These are phyloP conservation scores for Fonsecaea pedrosoi DNA, from an alignment of 2,329 filamentous ascomycete species.

Conservation along the genomic window DNA sequence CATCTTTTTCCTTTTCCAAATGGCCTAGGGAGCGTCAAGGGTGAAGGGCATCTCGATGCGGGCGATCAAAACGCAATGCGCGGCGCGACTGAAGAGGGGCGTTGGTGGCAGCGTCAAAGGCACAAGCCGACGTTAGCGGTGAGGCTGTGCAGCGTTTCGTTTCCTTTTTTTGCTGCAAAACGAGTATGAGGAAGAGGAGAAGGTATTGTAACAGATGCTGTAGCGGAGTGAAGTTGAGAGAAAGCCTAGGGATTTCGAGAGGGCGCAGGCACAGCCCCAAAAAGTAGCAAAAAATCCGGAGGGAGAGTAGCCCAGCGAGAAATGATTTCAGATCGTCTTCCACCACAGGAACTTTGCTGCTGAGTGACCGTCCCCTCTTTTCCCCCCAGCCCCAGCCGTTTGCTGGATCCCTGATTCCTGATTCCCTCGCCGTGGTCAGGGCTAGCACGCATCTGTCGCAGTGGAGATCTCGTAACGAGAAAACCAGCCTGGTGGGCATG, in stretches of 20 bases:
- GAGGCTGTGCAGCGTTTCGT: conserved; percentile 8
- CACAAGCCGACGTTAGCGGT: conserved; percentile 14
- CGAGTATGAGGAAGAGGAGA: neutral
- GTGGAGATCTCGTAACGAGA: conserved; percentile 19
- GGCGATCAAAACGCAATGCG: conserved; percentile 23
- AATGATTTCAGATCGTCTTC: conserved; percentile 10
- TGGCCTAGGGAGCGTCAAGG: conserved; percentile 41
- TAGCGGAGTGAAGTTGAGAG: neutral
- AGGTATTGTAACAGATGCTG: neutral
- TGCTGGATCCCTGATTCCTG: conserved; percentile 4
- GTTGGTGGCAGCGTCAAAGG: neutral
- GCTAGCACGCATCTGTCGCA: conserved; percentile 17
- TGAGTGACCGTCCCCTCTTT: conserved; percentile 8
- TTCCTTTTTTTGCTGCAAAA: neutral
- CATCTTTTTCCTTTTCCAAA: conserved; percentile 31
- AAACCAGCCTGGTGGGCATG: conserved; percentile 9
- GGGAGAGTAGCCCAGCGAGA: neutral
- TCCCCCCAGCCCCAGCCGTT: conserved; percentile 13
- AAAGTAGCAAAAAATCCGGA: conserved; percentile 6
- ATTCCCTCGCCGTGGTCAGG: neutral
- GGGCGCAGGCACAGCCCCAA: conserved; percentile 9
- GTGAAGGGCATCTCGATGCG: conserved; percentile 38
- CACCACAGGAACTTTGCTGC: conserved; percentile 2
- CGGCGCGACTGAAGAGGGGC: conserved; percentile 12
- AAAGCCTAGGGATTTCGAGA: neutral